phyloP scores from a whole-genome alignment of 106 monocot species.

The Acanthochlamys bracteata region DNA sequence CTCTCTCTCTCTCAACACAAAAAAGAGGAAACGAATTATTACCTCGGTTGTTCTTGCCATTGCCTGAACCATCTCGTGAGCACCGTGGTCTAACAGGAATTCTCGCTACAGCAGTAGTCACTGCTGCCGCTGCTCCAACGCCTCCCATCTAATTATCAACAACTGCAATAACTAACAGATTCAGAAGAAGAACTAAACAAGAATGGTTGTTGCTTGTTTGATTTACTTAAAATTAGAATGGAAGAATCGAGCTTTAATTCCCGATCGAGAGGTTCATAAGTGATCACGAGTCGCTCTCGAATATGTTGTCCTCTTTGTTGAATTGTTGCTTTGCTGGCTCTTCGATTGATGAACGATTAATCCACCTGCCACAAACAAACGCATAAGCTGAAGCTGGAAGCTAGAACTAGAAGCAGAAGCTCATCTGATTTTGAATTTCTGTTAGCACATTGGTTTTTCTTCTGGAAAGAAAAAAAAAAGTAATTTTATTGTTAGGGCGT shows the following conservation, averaged over 20 bases:
- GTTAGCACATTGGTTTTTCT: too few species aligned
- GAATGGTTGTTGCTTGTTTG: background rate
- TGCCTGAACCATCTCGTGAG: constrained; percentile 30
- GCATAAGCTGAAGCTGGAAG: too few species aligned
- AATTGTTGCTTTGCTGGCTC: background rate
- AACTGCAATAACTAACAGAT: too few species aligned
- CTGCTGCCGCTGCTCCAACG: constrained; percentile 19
- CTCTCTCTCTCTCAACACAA: background rate
- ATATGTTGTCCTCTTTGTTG: background rate
- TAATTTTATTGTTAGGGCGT: too few species aligned
- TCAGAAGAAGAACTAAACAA: background rate
- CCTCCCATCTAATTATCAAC: background rate
- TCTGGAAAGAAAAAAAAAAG: too few species aligned
- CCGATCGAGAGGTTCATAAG: too few species aligned
- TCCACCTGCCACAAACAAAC: background rate
- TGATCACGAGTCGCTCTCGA: too few species aligned
- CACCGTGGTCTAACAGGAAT: constrained; percentile 34
- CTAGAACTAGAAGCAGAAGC: too few species aligned
- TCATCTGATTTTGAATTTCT: too few species aligned
- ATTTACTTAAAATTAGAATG: too few species aligned
- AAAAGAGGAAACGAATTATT: background rate
- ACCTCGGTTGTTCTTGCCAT: constrained; percentile 48
- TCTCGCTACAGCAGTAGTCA: background rate
- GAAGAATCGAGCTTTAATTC: too few species aligned
- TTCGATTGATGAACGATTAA: background rate